A percentile compares a stretch with the other conserved stretches of the same genome.
These are phyloP conservation scores for Blastomyces percursus DNA, from an alignment of 2,329 filamentous ascomycete species.

Conservation along the genomic window DNA sequence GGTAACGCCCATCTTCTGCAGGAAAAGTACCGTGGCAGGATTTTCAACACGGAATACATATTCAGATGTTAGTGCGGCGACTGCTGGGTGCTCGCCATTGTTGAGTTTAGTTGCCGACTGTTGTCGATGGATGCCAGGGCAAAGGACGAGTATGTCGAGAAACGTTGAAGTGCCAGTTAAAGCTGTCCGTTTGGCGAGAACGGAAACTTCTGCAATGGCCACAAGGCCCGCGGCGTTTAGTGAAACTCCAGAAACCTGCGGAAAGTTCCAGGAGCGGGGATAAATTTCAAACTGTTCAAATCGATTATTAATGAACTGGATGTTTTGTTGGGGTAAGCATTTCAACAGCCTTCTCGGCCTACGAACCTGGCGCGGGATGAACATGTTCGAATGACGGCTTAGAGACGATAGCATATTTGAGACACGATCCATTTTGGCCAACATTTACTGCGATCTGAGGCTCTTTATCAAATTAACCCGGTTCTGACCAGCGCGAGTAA, in stretches of 20 bases:
- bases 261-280: neutral
- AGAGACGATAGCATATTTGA: neutral
- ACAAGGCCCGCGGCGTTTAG: slow-evolving; percentile 46
- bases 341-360: neutral
- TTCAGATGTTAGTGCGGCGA: slow-evolving; percentile 34
- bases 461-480: neutral
- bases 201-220: slow-evolving; percentile 49
- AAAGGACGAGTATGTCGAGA: slow-evolving; percentile 47
- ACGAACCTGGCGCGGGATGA: neutral
- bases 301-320: neutral
- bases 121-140: slow-evolving; percentile 51
- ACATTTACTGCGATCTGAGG: neutral
- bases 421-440: neutral
- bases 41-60: slow-evolving; percentile 36
- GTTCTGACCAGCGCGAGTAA: neutral
- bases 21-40: slow-evolving; percentile 42
- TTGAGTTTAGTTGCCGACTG: slow-evolving; percentile 45
- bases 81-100: slow-evolving; percentile 32
- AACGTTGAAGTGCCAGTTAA: slow-evolving; percentile 47
- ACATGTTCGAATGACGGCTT: neutral
- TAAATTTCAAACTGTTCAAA: neutral
- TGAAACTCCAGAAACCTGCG: slow-evolving; percentile 19
- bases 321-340: no score
- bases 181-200: slow-evolving; percentile 46
- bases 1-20: slow-evolving; percentile 46